Percentiles rank a stretch among this genome's conserved stretches.
phyloP scores from a whole-genome alignment of 2,329 filamentous ascomycete genomes.

The Coniochaeta prunicola region DNA sequence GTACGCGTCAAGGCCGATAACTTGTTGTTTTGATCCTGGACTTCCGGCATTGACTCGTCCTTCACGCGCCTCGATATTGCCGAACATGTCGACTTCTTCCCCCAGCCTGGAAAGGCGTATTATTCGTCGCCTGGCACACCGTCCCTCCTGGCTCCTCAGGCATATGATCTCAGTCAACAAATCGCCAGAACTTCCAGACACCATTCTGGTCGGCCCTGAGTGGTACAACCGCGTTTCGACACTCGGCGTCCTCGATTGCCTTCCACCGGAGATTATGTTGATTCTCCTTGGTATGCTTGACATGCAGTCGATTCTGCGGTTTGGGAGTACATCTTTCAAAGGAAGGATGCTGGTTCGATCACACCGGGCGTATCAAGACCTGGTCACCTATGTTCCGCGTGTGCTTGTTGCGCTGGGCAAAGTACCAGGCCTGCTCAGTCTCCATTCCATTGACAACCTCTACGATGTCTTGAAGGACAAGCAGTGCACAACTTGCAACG shows the following conservation, averaged over 20 bases:
- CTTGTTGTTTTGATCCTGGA: no score
- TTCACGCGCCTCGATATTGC: no score
- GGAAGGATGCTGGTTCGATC: background rate
- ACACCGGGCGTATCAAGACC: background rate
- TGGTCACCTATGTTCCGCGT: background rate
- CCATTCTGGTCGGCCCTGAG: background rate
- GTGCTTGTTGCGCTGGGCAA: background rate
- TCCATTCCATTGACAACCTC: conserved; percentile 15
- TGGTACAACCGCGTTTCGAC: background rate
- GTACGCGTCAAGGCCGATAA: no score
- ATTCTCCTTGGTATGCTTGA: background rate
- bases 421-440: conserved; percentile 11
- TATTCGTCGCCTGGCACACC: background rate
- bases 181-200: background rate
- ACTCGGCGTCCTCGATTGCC: background rate
- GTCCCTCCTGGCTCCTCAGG: background rate
- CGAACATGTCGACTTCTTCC: background rate
- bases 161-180: background rate
- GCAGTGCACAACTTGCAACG: conserved; percentile 19
- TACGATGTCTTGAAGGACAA: conserved; percentile 14
- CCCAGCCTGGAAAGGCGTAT: background rate
- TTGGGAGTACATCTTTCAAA: background rate
- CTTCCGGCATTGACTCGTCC: no score
- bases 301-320: background rate
- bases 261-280: background rate